Base-by-base conservation (phyloP, 768 basidiomycete species). In the Tylopilus balloui region DNA sequence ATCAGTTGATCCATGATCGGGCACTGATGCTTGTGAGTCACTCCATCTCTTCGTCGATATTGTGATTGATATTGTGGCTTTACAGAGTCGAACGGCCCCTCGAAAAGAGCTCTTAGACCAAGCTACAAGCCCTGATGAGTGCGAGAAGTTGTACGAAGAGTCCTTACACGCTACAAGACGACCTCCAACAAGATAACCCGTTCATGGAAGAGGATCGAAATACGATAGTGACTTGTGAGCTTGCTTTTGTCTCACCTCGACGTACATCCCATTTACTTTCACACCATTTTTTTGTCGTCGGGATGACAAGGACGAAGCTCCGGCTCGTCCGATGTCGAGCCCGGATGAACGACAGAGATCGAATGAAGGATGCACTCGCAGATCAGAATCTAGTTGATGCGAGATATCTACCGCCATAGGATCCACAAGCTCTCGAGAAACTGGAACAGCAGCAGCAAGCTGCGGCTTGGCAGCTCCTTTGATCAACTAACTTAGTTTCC, bases 141-240 rank as follows among this genome's bases (percentile, higher is more conserved):
- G 92, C 65, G 92, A 96, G 73, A 88, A 86, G 65, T 74, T 95
- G 31, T 99, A 98, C 68, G 94, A 97, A 61, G 92, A 92, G 59
- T 91, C 92, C 98, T 25, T 90, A 93, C 55, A 88, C 92, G 0
- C 74, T 98, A 8, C 86, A 93, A 63, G 96, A 98, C 63, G 88
- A 95, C 59, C 73, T 92, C 2, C 86, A 91, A 65, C 79, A 76
- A 9, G 87, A 83, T 13, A 92, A 90, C 61, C 88, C 90, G 3
- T 91, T 84, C 67, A 78, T 84, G 78, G 87, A 88, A 44, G 88
- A 92, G 57, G 90, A 92, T 59, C 77, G 83, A 25, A 77, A 79
- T 34, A 89, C 86, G 5, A 88, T 91, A 41, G 78, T 80, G 14
- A 88, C 79, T 3, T 91, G 88, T 88, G 51, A 35, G 84, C 71